Percentiles rank a stretch among this genome's conserved stretches.
Evolutionary conservation across 148 eudicot species (phyloP).

Genomic region (Bassia scoparia): DNA sequence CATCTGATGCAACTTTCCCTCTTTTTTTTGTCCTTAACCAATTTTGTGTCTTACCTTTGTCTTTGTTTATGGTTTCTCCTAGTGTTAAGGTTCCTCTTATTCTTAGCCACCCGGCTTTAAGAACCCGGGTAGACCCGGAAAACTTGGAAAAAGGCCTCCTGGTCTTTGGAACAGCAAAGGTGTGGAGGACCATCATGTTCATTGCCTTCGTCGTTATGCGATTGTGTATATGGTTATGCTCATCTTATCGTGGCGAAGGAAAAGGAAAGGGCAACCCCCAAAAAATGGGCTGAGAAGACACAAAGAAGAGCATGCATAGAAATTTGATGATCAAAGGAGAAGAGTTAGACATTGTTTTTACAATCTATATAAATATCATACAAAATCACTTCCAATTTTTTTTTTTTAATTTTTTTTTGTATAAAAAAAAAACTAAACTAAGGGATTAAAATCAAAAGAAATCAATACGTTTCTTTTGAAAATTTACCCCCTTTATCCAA

Average conservation of each 20-base stretch:
- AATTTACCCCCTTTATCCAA: neutral
- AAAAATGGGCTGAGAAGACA: conserved; percentile 9
- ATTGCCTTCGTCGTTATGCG: no score
- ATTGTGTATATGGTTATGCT: no score
- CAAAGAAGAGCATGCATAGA: conserved; percentile 32
- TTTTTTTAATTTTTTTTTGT: neutral
- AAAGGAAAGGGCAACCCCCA: neutral
- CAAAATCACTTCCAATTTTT: neutral
- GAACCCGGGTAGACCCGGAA: neutral
- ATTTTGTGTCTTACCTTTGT: neutral
- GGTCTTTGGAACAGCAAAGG: neutral
- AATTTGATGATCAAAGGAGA: conserved; percentile 12
- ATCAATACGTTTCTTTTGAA: neutral
- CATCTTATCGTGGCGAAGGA: neutral
- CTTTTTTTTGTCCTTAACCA: neutral
- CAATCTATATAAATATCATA: neutral
- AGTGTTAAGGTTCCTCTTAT: no score
- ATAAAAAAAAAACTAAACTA: neutral
- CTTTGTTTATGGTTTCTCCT: no score
- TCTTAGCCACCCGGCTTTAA: neutral
- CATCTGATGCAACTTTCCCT: no score
- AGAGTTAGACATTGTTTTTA: conserved; percentile 8
- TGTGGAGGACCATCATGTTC: no score
- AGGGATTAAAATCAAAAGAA: conserved; percentile 18
- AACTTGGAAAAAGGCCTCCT: neutral